Conservation (phyloP, 2,329 filamentous ascomycete species). For the Cyphellophora attinorum region DNA sequence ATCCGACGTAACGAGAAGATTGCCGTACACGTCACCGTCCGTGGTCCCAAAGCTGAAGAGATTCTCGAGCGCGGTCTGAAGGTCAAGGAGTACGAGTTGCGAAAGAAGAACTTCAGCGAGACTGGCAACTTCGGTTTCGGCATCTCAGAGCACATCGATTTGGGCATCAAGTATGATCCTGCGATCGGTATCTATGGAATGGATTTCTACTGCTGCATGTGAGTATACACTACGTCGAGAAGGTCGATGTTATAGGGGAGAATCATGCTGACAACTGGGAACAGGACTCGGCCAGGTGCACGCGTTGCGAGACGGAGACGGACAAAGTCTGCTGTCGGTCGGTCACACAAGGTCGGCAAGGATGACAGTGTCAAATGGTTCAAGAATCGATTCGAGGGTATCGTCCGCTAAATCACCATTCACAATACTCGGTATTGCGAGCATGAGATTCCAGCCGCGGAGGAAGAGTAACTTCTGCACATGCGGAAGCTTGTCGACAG, state of each 20-base stretch:
- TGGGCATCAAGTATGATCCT: slow-evolving; percentile 99
- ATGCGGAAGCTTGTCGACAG: too few species aligned
- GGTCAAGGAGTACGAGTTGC: slow-evolving; percentile 99
- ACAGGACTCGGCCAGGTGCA: slow-evolving; percentile 88
- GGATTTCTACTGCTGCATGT: slow-evolving; percentile 99
- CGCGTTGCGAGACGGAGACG: slow-evolving; percentile 93
- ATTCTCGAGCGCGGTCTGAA: slow-evolving; percentile 99
- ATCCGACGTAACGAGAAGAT: slow-evolving; percentile 99
- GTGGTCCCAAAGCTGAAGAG: slow-evolving; percentile 98
- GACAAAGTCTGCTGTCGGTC: slow-evolving; percentile 74
- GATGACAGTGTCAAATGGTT: slow-evolving; percentile 97
- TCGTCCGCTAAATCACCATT: slow-evolving; percentile 76
- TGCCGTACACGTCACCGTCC: slow-evolving; percentile 97
- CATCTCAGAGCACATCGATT: slow-evolving; percentile 99
- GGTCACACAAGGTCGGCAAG: slow-evolving; percentile 87
- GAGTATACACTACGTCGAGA: slow-evolving; percentile 15
- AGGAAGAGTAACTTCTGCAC: too few species aligned
- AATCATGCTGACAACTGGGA: too few species aligned
- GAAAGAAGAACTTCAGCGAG: slow-evolving; percentile 99
- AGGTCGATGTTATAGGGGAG: too few species aligned
- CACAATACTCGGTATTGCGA: neutral
- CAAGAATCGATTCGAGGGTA: slow-evolving; percentile 93
- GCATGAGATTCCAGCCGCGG: too few species aligned
- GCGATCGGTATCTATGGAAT: slow-evolving; percentile 98
- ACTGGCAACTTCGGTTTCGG: slow-evolving; percentile 99